Percentiles rank a stretch among this genome's conserved stretches.
Conservation (phyloP, 2,329 filamentous ascomycete genomes). For the Fusarium heterosporum region DNA sequence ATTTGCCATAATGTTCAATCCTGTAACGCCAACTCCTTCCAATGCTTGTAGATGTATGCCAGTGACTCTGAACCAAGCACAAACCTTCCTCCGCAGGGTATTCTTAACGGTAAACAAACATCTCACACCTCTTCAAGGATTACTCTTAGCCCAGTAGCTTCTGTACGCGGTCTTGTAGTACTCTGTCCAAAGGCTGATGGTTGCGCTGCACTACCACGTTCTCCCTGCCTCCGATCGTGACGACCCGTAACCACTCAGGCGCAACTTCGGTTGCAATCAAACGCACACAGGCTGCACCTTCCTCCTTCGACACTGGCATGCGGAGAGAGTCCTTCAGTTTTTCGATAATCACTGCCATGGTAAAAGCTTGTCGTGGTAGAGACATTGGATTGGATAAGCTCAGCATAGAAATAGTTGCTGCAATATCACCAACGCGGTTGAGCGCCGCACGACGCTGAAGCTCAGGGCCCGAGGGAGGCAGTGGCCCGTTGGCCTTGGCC, state of each 20-base stretch:
- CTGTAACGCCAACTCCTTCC: conserved; percentile 36
- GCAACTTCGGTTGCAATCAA: conserved; percentile 66
- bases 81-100: conserved; percentile 31
- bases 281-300: conserved; percentile 62
- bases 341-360: conserved; percentile 70
- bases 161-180: conserved; percentile 54
- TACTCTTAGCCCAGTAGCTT: conserved; percentile 47
- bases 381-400: conserved; percentile 62
- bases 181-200: conserved; percentile 54
- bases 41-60: conserved; percentile 37
- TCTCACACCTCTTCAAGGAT: not conserved
- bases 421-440: conserved; percentile 75
- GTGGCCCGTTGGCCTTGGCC: conserved; percentile 65
- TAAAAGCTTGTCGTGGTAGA: conserved; percentile 72
- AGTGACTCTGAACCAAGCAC: conserved; percentile 14
- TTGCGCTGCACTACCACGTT: conserved; percentile 67
- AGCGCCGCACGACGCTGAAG: conserved; percentile 73
- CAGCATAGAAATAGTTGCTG: conserved; percentile 75
- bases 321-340: conserved; percentile 76
- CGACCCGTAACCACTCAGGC: conserved; percentile 66
- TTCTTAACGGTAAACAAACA: conserved; percentile 24
- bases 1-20: conserved; percentile 15
- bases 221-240: conserved; percentile 65
- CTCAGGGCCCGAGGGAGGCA: conserved; percentile 67
- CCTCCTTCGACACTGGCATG: conserved; percentile 64